These are phyloP conservation scores for Pyrenochaeta sp. DNA, from an alignment of 2,329 filamentous ascomycete genomes.

Conservation along the genomic window DNA sequence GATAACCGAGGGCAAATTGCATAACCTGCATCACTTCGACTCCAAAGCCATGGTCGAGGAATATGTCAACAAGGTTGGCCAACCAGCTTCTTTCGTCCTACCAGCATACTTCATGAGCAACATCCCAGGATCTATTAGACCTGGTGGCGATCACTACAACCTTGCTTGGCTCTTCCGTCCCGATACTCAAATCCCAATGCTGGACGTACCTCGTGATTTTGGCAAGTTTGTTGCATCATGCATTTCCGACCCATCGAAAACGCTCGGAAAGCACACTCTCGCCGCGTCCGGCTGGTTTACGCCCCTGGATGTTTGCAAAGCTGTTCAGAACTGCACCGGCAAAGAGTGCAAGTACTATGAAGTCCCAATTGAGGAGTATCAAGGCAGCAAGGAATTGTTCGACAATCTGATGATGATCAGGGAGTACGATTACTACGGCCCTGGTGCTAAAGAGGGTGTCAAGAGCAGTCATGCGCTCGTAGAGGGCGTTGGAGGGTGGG, in stretches of 20 bases:
- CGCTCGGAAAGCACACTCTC: constrained; percentile 13
- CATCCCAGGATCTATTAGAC: constrained; percentile 14
- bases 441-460: constrained; percentile 13
- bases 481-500: constrained; percentile 1
- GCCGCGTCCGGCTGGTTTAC: constrained; percentile 11
- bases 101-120: constrained; percentile 33
- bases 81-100: constrained; percentile 25
- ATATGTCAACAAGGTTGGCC: constrained; percentile 26
- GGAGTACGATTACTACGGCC: constrained; percentile 22
- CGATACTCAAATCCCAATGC: constrained; percentile 18
- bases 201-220: constrained; percentile 21
- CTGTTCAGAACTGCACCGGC: constrained; percentile 6
- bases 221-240: constrained; percentile 24
- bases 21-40: constrained; percentile 48
- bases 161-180: constrained; percentile 10
- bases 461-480: constrained; percentile 11
- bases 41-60: constrained; percentile 46
- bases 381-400: constrained; percentile 19
- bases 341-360: constrained; percentile 13
- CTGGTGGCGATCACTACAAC: neutral
- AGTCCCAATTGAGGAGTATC: constrained; percentile 9
- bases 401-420: constrained; percentile 22
- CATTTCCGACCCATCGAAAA: constrained; percentile 11
- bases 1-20: constrained; percentile 35
- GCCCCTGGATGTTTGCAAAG: constrained; percentile 13